phyloP scores from a whole-genome alignment of 2,329 filamentous ascomycete species.

The Torrubiellomyces zombiae region DNA sequence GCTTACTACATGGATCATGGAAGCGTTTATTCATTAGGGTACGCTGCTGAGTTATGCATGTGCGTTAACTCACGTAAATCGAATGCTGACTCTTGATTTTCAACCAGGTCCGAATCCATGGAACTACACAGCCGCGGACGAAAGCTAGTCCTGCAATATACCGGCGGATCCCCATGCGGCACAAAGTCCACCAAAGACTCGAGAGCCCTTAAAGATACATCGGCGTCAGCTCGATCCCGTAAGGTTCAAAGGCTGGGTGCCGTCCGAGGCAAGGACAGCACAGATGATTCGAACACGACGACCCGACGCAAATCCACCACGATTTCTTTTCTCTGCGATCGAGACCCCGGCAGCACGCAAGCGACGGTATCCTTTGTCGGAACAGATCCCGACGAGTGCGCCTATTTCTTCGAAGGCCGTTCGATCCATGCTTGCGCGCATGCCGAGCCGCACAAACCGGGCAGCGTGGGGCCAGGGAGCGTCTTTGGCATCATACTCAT shows the following conservation, averaged over 20 bases:
- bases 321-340: conserved; percentile 87
- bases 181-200: conserved; percentile 18
- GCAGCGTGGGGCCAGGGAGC: conserved; percentile 54
- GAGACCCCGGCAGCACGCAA: conserved; percentile 51
- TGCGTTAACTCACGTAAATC: not conserved
- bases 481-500: conserved; percentile 76
- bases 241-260: not conserved
- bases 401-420: conserved; percentile 89
- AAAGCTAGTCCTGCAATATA: conserved; percentile 64
- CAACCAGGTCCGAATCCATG: conserved; percentile 28
- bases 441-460: conserved; percentile 52
- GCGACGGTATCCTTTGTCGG: conserved; percentile 73
- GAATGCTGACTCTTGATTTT: conserved; percentile 1
- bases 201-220: conserved; percentile 12
- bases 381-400: conserved; percentile 69
- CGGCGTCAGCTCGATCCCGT: not conserved
- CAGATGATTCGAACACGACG: conserved; percentile 6
- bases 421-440: conserved; percentile 64
- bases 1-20: conserved; percentile 55
- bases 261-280: conserved; percentile 15
- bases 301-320: conserved; percentile 57
- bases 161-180: conserved; percentile 58
- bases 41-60: conserved; percentile 14
- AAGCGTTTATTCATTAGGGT: conserved; percentile 61
- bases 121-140: conserved; percentile 44